phyloP scores from a whole-genome alignment of 257 asterid genomes.

The Ocimum tenuiflorum region DNA sequence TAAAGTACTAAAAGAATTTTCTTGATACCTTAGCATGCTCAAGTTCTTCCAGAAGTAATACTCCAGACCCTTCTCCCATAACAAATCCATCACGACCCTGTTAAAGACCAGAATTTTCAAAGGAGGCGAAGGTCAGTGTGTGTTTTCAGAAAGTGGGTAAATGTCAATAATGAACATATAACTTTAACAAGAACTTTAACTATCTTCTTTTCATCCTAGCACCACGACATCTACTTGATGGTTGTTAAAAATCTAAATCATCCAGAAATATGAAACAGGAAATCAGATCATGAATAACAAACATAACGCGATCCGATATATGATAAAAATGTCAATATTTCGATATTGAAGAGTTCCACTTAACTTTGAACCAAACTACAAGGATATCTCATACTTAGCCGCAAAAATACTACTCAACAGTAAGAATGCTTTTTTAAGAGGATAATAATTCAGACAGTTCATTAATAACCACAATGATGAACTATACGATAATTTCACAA shows the following conservation, averaged over 20 bases:
- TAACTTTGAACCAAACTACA: conserved; percentile 8
- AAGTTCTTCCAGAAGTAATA: conserved; percentile 85
- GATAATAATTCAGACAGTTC: not conserved
- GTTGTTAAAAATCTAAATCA: conserved; percentile 1
- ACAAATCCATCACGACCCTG: conserved; percentile 97
- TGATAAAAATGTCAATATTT: not conserved
- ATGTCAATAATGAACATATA: not conserved
- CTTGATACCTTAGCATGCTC: conserved; percentile 80
- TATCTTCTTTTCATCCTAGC: not conserved
- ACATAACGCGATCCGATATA: not conserved
- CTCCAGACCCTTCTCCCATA: conserved; percentile 99
- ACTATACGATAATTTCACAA: not conserved
- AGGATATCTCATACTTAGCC: not conserved
- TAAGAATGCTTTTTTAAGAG: not conserved
- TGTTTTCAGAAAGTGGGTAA: not conserved
- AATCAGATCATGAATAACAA: not conserved
- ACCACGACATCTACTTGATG: not conserved
- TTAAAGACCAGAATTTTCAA: conserved; percentile 10
- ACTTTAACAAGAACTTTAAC: conserved; percentile 11
- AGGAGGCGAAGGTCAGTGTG: not conserved
- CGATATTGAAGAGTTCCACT: not conserved
- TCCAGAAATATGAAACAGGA: not conserved
- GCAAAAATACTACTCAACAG: not conserved
- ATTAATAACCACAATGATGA: not conserved
- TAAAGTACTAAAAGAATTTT: conserved; percentile 6